Evolutionary conservation across 768 basidiomycete species (phyloP), one percentile per base, ranked within the genome.

Genomic region (Mycena chlorophos): DNA sequence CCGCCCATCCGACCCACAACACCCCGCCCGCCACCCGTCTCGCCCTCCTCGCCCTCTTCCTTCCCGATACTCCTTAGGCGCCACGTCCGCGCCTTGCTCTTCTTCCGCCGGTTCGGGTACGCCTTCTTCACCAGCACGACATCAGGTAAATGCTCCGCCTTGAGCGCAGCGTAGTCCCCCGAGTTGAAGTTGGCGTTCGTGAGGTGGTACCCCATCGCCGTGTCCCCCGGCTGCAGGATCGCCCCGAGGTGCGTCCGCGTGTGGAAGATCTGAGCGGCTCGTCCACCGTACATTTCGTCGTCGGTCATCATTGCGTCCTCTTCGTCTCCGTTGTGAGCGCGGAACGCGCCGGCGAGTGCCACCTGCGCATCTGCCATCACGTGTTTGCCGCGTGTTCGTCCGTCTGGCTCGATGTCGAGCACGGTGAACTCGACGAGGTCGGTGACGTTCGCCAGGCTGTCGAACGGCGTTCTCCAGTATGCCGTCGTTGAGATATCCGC

Each of bases 201-300:
- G 56, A 98, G 81, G 71, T 89, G 85, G 76, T 92, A 99, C 0
- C 97, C 97, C 51, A 98, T 74, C 27, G 83, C 95, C 1, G 94
- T 86, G 69, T 98, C 97, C 23, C 97, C 97, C 0, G 97, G 95
- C 66, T 98, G 96, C 19, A 98, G 79, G 40, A 66, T 86, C 16
- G 84, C 89, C 50, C 97, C 97, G 39, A 99, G 86, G 66, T 99
- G 97, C 17, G 97, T 98, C 30, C 96, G 89, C 14, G 96, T 97
- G 73, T 98, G 94, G 75, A 84, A 93, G 58, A 96, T 97, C 63
- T 88, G 88, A 64, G 86, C 91, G 46, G 80, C 73, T 16, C 60
- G 56, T 12, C 73, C 68, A 4, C 84, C 84, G 3, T 46, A 46
- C 22, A 76, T 70, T 13, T 76, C 76, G 49, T 88, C 89, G 58